A percentile compares a stretch with the other conserved stretches of the same genome.
Evolutionary conservation across 371 early-diverging fungal species (phyloP).

Genomic region (Mortierella sp.): DNA sequence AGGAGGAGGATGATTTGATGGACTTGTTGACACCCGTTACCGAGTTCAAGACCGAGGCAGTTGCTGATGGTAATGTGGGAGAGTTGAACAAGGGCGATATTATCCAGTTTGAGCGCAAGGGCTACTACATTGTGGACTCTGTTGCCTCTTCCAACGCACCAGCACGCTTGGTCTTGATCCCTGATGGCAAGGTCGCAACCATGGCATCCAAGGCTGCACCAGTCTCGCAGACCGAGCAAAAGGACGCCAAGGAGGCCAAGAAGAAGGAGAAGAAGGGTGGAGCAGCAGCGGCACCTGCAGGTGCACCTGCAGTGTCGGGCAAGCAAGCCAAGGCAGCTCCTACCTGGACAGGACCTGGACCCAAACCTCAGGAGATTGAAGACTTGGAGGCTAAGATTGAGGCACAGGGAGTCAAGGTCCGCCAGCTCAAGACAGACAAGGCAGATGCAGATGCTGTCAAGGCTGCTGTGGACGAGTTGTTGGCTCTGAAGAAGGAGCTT

Average conservation of each 20-base stretch:
- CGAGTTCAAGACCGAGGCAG: conserved; percentile 77
- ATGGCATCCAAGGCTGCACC: conserved; percentile 81
- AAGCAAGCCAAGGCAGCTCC: conserved; percentile 53
- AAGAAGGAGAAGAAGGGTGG: conserved; percentile 42
- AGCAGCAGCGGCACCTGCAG: conserved; percentile 6
- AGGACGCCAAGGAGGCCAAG: conserved; percentile 45
- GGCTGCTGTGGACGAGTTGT: conserved; percentile 55
- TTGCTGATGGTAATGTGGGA: conserved; percentile 80
- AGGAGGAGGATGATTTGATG: conserved; percentile 90
- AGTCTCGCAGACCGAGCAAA: conserved; percentile 29
- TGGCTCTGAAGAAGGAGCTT: conserved; percentile 58
- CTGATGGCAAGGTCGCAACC: conserved; percentile 91
- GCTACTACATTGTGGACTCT: conserved; percentile 94
- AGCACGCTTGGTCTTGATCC: conserved; percentile 87
- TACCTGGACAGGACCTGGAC: conserved; percentile 53
- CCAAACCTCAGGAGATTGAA: conserved; percentile 59
- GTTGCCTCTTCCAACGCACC: conserved; percentile 56
- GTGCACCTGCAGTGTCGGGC: conserved; percentile 27
- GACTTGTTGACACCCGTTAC: conserved; percentile 91
- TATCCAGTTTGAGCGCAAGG: conserved; percentile 99
- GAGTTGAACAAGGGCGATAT: conserved; percentile 78
- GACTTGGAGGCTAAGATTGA: conserved; percentile 62
- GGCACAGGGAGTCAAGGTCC: conserved; percentile 61
- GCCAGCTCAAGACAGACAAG: conserved; percentile 65
- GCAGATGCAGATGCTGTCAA: conserved; percentile 56